Conservation (phyloP, 768 basidiomycete species). For the Lanmaoa pseudosensibilis region DNA sequence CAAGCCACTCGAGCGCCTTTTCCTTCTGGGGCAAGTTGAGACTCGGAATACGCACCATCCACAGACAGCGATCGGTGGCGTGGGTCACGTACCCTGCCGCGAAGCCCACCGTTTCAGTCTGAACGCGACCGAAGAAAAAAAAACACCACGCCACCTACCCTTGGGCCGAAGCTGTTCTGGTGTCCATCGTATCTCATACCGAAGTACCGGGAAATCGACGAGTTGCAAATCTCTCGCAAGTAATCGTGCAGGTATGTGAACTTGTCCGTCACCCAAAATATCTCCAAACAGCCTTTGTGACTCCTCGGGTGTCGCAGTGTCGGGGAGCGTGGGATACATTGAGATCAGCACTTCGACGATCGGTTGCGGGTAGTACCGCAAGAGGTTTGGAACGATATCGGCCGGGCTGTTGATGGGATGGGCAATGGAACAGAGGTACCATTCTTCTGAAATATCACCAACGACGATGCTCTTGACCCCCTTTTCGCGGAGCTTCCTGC, state of each 20-base stretch:
- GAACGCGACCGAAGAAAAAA: neutral
- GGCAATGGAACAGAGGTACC: constrained; percentile 74
- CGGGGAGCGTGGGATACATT: constrained; percentile 44
- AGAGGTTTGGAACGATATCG: constrained; percentile 59
- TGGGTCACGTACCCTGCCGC: constrained; percentile 67
- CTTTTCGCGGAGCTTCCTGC: constrained; percentile 48
- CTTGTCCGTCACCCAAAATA: constrained; percentile 60
- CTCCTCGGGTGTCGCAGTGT: constrained; percentile 44
- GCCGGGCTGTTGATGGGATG: constrained; percentile 49
- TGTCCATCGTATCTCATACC: constrained; percentile 69
- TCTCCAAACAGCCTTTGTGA: constrained; percentile 53
- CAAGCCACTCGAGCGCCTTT: constrained; percentile 58
- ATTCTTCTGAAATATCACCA: constrained; percentile 70
- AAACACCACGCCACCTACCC: constrained; percentile 39
- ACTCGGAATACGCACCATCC: constrained; percentile 55
- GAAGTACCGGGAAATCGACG: constrained; percentile 58
- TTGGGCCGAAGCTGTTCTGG: constrained; percentile 56
- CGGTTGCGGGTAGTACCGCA: constrained; percentile 57
- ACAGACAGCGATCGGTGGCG: constrained; percentile 61
- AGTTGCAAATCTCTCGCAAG: constrained; percentile 58
- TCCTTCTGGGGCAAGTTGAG: constrained; percentile 46
- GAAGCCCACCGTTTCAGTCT: neutral
- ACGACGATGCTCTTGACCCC: constrained; percentile 63
- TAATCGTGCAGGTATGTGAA: constrained; percentile 65
- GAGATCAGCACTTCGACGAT: constrained; percentile 47